Evolutionary conservation across 2,329 filamentous ascomycete species (phyloP).

Genomic region (Calonectria ilicicola): DNA sequence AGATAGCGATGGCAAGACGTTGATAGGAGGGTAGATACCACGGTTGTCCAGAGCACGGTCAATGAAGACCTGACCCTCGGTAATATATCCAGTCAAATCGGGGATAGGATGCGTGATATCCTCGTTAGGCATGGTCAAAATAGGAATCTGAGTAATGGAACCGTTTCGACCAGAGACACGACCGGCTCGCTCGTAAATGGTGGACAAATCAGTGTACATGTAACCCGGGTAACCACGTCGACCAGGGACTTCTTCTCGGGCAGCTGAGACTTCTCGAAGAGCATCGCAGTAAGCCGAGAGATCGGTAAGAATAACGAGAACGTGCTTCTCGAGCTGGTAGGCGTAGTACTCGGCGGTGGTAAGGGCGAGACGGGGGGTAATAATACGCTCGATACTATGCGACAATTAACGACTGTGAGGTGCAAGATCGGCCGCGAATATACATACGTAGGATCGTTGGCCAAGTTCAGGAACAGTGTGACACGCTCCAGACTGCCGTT

Average conservation of each 20-base stretch:
- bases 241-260: conserved; percentile 98
- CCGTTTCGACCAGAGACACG: conserved; percentile 97
- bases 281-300: conserved; percentile 98
- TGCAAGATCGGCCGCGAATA: not conserved
- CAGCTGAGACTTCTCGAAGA: conserved; percentile 97
- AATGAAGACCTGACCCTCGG: conserved; percentile 98
- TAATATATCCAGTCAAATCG: conserved; percentile 98
- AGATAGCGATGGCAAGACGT: conserved; percentile 96
- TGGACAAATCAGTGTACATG: conserved; percentile 99
- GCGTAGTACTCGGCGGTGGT: conserved; percentile 99
- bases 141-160: conserved; percentile 98
- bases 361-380: conserved; percentile 96
- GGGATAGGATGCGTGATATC: conserved; percentile 99
- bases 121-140: conserved; percentile 99
- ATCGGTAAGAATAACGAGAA: conserved; percentile 98
- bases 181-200: conserved; percentile 98
- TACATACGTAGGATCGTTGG: conserved; percentile 95
- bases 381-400: conserved; percentile 95
- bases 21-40: conserved; percentile 98
- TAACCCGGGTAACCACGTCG: conserved; percentile 99
- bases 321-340: conserved; percentile 99
- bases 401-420: conserved; percentile 16
- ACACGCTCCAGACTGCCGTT: conserved; percentile 98
- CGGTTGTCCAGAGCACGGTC: conserved; percentile 95
- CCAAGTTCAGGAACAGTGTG: conserved; percentile 98